phyloP scores from a whole-genome alignment of 73 alveolate genomes.

The Paramecium bursaria region DNA sequence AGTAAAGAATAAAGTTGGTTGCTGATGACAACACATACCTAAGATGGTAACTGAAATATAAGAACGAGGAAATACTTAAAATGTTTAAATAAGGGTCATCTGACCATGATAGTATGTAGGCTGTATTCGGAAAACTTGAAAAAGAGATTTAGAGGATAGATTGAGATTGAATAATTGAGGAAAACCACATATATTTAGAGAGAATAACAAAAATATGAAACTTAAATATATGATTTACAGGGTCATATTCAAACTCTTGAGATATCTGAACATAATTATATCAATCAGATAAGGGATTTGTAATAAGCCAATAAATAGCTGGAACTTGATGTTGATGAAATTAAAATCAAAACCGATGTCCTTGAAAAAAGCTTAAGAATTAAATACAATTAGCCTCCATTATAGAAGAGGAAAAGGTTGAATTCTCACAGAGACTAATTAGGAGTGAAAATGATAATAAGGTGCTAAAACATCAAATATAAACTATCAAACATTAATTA shows the following conservation, averaged over 20 bases:
- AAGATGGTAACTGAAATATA: conserved; percentile 6
- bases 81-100: conserved; percentile 15
- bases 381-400: background rate
- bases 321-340: conserved; percentile 15
- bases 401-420: conserved; percentile 39
- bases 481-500: background rate
- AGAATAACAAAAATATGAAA: conserved; percentile 38
- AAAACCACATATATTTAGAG: conserved; percentile 25
- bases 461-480: conserved; percentile 8
- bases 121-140: conserved; percentile 25
- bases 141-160: conserved; percentile 53
- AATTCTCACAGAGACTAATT: conserved; percentile 20
- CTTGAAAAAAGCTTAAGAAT: conserved; percentile 22
- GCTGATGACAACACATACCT: conserved; percentile 40
- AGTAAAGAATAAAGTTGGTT: conserved; percentile 31
- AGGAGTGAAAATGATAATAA: conserved; percentile 33
- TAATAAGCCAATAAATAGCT: background rate
- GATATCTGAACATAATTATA: conserved; percentile 16
- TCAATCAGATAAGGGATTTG: conserved; percentile 8
- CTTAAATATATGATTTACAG: conserved; percentile 29
- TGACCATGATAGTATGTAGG: background rate
- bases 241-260: background rate
- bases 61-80: conserved; percentile 6
- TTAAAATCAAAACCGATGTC: conserved; percentile 2
- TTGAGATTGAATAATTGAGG: conserved; percentile 50